Evolutionary conservation across 2,329 filamentous ascomycete species (phyloP), one percentile per base, ranked within the genome.

Genomic region (Graphilbum fragrans): DNA sequence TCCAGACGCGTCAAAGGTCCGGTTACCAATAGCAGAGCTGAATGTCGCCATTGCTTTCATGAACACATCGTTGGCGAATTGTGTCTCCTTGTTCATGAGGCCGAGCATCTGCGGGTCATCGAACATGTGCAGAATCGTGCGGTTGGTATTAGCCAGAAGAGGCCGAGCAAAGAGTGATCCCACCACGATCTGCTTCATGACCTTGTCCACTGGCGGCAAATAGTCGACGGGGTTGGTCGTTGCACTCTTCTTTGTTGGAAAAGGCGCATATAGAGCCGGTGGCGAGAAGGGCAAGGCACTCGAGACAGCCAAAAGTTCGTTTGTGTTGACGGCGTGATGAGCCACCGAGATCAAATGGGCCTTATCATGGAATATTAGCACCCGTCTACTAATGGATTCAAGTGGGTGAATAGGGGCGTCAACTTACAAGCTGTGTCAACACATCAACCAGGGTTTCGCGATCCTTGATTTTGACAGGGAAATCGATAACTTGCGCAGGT

Each of bases 291-390:
- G 66, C 14, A 69, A 54, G 2, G 57, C 56, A 6, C 53, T 55
- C 25, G 57, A 57, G 41, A 53, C 49, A 4, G 53, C 51, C 35
- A 63, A 51, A 25, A 62, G 60, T 37, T 60, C 56, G 42, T 62
- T 62, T 9, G 60, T 62, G 53, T 67, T 68, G 46, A 65, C 53
- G 3, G 58, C 52, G 45, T 66, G 63, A 45, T 70, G 65, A 2
- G 55, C 54, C 17, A 55, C 55, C 4, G 58, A 58, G 9, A 50
- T 54, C 4, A 63, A 53, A 41, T 61, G 61, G 0, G 58, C 59
- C 49, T 60, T 35, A 3, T 14, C 2, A 14, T 7, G 20, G 8
- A 16, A 21, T 14, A 18, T 31, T 35, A 16, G 41, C 25, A 19
- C 16, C 19, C 18, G 3, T 29, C 2, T 21, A n/a, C 14, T 11